These are phyloP conservation scores for Teunomyces tritomae DNA, from an alignment of 805 yeast species.

Conservation along the genomic window DNA sequence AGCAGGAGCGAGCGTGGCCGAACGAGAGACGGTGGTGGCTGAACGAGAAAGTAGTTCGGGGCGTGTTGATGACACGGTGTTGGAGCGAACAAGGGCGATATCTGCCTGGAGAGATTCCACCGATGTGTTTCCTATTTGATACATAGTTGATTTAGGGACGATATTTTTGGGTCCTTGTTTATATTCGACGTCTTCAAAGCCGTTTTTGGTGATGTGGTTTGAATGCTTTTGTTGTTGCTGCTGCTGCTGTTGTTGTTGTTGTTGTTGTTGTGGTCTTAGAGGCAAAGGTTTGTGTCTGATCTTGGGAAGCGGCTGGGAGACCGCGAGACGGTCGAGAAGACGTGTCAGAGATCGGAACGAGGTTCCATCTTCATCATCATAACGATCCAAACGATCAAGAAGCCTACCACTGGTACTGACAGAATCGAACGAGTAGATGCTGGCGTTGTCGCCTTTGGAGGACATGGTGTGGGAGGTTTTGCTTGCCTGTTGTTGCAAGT, in stretches of 20 bases:
- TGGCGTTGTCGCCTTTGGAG: constrained; percentile 20
- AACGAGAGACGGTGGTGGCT: neutral
- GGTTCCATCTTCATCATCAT: constrained; percentile 14
- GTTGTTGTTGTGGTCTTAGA: neutral
- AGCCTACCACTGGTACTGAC: constrained; percentile 43
- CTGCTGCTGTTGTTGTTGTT: neutral
- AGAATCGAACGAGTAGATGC: constrained; percentile 44
- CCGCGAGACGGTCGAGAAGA: constrained; percentile 26
- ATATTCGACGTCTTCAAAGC: neutral
- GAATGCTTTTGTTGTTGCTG: neutral
- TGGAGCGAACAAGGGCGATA: constrained; percentile 10
- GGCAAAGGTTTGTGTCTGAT: neutral
- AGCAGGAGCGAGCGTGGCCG: constrained; percentile 1
- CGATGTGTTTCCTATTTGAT: constrained; percentile 19
- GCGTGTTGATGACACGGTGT: neutral
- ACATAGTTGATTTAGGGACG: constrained; percentile 11
- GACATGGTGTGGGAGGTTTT: constrained; percentile 1
- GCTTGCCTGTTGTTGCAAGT: neutral
- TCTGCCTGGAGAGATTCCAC: constrained; percentile 26
- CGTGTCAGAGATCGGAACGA: constrained; percentile 21
- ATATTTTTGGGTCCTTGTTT: constrained; percentile 1
- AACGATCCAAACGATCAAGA: constrained; percentile 33
- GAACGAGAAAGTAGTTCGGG: neutral
- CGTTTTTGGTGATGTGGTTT: neutral
- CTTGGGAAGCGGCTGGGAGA: constrained; percentile 17